phyloP scores from a whole-genome alignment of 75 land plant species.

The Pinus albicaulis region DNA sequence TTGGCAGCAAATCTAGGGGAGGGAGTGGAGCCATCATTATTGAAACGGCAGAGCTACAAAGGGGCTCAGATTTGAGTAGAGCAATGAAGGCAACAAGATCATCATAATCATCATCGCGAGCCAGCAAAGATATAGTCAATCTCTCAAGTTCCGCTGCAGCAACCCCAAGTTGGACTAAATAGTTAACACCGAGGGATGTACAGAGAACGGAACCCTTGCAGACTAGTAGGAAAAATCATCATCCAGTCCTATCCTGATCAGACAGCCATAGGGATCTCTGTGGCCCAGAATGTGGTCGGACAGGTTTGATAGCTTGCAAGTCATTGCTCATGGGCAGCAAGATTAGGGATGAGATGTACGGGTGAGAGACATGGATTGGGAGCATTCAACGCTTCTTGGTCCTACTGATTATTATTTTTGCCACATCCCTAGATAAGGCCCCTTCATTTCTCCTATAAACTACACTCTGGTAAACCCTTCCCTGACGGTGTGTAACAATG shows the following conservation, averaged over 20 bases:
- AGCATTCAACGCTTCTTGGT: not conserved
- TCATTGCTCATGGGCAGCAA: not conserved
- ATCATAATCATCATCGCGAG: not conserved
- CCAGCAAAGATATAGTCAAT: not conserved
- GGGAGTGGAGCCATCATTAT: not conserved
- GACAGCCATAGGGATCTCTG: not conserved
- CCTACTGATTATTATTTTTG: not conserved
- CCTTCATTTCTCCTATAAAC: not conserved
- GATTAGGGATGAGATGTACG: not conserved
- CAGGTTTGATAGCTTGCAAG: constrained; percentile 1
- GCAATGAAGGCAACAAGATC: not conserved
- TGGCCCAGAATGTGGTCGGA: not conserved
- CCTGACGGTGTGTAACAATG: not conserved
- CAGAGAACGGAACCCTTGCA: not conserved
- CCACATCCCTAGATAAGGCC: not conserved
- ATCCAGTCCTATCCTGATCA: not conserved
- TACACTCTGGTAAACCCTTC: not conserved
- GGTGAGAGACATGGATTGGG: not conserved
- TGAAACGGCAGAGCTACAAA: not conserved
- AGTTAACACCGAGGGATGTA: not conserved
- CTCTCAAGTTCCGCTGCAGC: not conserved
- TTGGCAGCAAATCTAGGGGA: constrained; percentile 1
- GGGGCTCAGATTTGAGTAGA: not conserved
- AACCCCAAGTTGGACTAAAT: not conserved
- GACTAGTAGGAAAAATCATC: not conserved